phyloP scores from a whole-genome alignment of 2,329 filamentous ascomycete genomes.

The Ophiocordyceps unilateralis region DNA sequence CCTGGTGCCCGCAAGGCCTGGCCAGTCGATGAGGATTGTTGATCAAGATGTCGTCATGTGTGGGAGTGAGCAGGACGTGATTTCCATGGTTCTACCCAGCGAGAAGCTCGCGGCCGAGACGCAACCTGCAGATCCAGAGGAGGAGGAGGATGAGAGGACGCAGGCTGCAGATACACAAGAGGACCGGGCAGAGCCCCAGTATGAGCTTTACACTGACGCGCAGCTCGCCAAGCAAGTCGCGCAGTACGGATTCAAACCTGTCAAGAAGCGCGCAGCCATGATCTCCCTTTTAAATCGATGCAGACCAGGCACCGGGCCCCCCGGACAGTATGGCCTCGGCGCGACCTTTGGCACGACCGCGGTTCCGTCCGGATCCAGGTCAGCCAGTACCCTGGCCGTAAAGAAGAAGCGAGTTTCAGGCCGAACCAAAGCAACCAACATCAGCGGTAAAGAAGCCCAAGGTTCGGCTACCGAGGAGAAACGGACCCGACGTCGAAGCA shows the following conservation, averaged over 20 bases:
- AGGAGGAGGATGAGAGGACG: conserved; percentile 1
- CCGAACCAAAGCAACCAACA: neutral
- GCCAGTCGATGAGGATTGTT: neutral
- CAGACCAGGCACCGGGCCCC: conserved; percentile 34
- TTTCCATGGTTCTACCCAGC: neutral
- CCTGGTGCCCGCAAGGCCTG: conserved; percentile 3
- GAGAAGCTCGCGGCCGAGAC: neutral
- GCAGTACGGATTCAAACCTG: conserved; percentile 53
- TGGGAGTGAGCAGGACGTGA: neutral
- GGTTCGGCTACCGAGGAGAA: conserved; percentile 6
- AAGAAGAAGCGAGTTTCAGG: neutral
- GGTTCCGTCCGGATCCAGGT: neutral
- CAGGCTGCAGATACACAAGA: neutral
- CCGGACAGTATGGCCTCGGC: neutral
- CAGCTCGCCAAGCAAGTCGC: conserved; percentile 45
- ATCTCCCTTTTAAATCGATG: conserved; percentile 53
- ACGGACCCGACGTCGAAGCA: conserved; percentile 15
- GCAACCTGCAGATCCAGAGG: neutral
- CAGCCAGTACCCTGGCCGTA: neutral
- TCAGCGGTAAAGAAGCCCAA: neutral
- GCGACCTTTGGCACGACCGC: neutral
- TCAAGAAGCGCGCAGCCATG: conserved; percentile 52
- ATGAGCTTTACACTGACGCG: conserved; percentile 40
- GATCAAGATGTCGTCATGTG: conserved; percentile 6
- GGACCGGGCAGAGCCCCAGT: conserved; percentile 31